phyloP scores from a whole-genome alignment of 768 basidiomycete genomes.

The Kwoniella sp. region DNA sequence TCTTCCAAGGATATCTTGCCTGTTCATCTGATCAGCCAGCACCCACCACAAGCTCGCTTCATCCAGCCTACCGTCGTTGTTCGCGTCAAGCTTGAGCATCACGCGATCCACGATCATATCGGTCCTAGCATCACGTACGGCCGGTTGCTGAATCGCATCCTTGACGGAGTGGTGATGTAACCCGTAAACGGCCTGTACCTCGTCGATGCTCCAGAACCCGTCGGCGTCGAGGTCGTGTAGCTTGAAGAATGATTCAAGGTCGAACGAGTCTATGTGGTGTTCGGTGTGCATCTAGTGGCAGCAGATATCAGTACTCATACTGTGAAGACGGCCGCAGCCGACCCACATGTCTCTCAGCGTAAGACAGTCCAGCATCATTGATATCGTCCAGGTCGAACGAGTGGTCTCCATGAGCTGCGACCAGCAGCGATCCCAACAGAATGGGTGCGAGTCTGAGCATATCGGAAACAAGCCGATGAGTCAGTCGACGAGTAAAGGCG shows the following conservation, averaged over 20 bases:
- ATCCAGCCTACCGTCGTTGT: slow-evolving; percentile 61
- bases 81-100: slow-evolving; percentile 65
- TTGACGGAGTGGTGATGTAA: slow-evolving; percentile 83
- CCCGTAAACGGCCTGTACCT: slow-evolving; percentile 94
- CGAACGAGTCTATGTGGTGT: slow-evolving; percentile 52
- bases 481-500: too few relatives aligned
- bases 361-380: slow-evolving; percentile 66
- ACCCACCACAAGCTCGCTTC: neutral
- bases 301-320: too few relatives aligned
- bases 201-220: slow-evolving; percentile 74
- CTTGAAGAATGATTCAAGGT: slow-evolving; percentile 92
- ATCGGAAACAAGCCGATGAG: too few relatives aligned
- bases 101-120: slow-evolving; percentile 69
- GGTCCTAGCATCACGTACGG: slow-evolving; percentile 76
- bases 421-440: slow-evolving; percentile 22
- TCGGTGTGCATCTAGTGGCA: slow-evolving; percentile 48
- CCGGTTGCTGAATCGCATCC: slow-evolving; percentile 62
- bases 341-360: slow-evolving; percentile 87
- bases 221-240: slow-evolving; percentile 89
- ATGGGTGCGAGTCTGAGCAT: slow-evolving; percentile 12
- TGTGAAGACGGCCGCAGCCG: neutral
- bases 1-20: slow-evolving; percentile 45
- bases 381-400: slow-evolving; percentile 55
- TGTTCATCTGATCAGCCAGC: slow-evolving; percentile 3
- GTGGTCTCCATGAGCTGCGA: slow-evolving; percentile 63